Evolutionary conservation across 2,329 filamentous ascomycete species (phyloP), one percentile per base, ranked within the genome.

Genomic region (Cercospora canescens): DNA sequence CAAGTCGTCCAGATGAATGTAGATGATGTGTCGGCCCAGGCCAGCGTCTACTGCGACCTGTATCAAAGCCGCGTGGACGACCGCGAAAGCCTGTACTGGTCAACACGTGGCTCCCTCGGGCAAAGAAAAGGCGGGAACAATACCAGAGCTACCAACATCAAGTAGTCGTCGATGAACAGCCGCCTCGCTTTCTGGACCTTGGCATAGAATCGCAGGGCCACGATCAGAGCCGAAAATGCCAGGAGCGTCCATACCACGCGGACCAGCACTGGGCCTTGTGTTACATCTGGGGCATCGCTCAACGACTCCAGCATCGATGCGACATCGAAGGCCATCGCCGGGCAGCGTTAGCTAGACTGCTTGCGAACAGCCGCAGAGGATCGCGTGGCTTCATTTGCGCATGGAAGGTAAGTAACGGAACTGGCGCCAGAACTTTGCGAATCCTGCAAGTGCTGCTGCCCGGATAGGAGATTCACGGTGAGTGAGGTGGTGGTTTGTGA

Each of bases 151-250:
- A 70, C 16, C 6, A 69, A 21, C 70, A 75, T 74, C 11, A 62
- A 6, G 2, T 32, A 76, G 54, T 76, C 75, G 59, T 76, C 75
- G 55, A 67, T 65, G 56, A 73, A 76, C 3, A 75, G 57, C 32
- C 71, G 65, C n/a, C 67, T 65, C 16, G 73, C 70, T 6, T 65
- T 70, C 24, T 60, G 63, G 21, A 66, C 60, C 61, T 76, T 76
- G 56, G 70, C 64, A 24, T 64, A 69, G 2, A 73, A 55, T 24
- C 74, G 64, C 2, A 70, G 71, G 2, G 50, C 26, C 18, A 74
- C 65, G n/a, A 74, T 55, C 6, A 74, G 9, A 6, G 69, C 70
- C 0, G 75, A 75, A 6, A 76, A 59, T 26, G 52, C 60, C 30
- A 75, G 64, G n/a, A 76, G 60, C 1, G 65, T 60, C 65, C 78